Percentiles rank a stretch among this genome's conserved stretches.
These are phyloP conservation scores for Ophiostoma sp. DNA, from an alignment of 2,329 filamentous ascomycete species.

Conservation along the genomic window DNA sequence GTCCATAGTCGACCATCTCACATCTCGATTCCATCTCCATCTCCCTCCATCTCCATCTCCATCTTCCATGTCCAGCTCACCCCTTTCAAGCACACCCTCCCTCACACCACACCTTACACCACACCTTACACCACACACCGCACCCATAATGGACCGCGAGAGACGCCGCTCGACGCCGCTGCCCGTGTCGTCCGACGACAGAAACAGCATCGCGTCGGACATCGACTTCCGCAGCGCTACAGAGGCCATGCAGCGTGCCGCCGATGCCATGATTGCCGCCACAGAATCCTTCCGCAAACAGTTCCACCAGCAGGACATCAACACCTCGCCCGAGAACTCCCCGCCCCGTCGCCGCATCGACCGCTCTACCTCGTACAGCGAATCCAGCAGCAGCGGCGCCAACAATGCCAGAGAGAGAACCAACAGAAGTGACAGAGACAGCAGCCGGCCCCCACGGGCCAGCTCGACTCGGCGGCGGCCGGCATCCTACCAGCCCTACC, in stretches of 20 bases:
- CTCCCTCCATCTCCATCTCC: neutral
- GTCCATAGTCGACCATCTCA: neutral
- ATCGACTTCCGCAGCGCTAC: conserved; percentile 29
- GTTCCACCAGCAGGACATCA: conserved; percentile 24
- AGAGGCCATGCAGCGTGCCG: conserved; percentile 32
- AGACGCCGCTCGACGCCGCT: conserved; percentile 23
- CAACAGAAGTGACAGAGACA: neutral
- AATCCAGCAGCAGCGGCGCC: neutral
- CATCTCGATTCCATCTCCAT: neutral
- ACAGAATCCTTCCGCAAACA: conserved; percentile 31
- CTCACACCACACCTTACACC: no score
- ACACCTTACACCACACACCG: no score
- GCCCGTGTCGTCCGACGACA: conserved; percentile 13
- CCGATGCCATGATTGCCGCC: conserved; percentile 32
- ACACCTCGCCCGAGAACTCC: neutral
- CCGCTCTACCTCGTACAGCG: conserved; percentile 2
- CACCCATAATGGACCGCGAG: conserved; percentile 19
- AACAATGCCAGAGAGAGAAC: neutral
- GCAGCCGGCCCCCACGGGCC: conserved; percentile 10
- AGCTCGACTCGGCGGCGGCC: conserved; percentile 19
- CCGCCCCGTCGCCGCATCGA: neutral
- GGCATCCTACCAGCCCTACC: conserved; percentile 26
- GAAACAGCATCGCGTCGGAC: conserved; percentile 23
- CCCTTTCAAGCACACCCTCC: no score
- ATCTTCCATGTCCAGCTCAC: neutral